Evolutionary conservation across 768 basidiomycete genomes (phyloP).

Genomic region (Suillus alpinus): DNA sequence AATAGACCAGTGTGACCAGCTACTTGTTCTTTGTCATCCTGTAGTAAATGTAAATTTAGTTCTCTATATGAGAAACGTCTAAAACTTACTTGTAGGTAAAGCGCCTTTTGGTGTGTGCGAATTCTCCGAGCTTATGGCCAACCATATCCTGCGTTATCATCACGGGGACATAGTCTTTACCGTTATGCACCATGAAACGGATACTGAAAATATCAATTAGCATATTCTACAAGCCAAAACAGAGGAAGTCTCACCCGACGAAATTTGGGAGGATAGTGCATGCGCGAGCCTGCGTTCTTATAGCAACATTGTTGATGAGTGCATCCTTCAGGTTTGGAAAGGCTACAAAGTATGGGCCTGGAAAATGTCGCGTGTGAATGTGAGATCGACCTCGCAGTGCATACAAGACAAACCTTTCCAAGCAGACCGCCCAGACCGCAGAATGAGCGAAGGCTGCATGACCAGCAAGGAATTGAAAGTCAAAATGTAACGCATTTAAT

Average conservation of each 20-base stretch:
- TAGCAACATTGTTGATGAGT: slow-evolving; percentile 75
- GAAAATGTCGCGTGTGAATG: background rate
- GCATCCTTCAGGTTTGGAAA: slow-evolving; percentile 88
- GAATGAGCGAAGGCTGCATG: slow-evolving; percentile 63
- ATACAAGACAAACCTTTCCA: slow-evolving; percentile 63
- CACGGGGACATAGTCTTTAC: slow-evolving; percentile 85
- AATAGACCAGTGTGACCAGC: background rate
- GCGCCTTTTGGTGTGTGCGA: slow-evolving; percentile 83
- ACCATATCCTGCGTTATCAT: slow-evolving; percentile 96
- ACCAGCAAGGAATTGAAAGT: background rate
- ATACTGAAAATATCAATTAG: slow-evolving; percentile 45
- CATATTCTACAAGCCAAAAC: background rate
- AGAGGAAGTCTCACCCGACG: slow-evolving; percentile 66
- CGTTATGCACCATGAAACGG: slow-evolving; percentile 92
- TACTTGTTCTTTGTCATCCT: slow-evolving; percentile 46
- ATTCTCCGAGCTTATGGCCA: slow-evolving; percentile 96
- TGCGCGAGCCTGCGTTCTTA: slow-evolving; percentile 82
- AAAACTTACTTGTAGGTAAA: slow-evolving; percentile 79
- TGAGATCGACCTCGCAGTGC: background rate
- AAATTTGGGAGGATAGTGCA: slow-evolving; percentile 96
- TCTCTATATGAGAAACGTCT: background rate
- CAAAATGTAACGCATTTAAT: background rate
- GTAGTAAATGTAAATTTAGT: slow-evolving; percentile 6
- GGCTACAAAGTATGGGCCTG: slow-evolving; percentile 93
- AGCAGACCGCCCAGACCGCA: slow-evolving; percentile 71